Base-by-base conservation (phyloP, 2,329 filamentous ascomycete species). In the Sarocladium oryzae region DNA sequence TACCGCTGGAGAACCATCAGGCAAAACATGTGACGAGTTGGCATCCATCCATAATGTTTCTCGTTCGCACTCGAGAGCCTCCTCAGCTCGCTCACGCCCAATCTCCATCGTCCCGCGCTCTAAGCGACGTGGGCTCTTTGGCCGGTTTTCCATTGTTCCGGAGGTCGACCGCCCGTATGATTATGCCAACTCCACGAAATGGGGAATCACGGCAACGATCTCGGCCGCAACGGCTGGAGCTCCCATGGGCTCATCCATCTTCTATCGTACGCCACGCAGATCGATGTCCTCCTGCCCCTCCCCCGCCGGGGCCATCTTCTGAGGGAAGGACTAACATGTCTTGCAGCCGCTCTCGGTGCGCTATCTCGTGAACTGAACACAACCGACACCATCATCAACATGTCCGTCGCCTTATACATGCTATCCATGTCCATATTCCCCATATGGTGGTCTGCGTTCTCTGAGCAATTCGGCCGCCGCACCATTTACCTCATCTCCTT, bases 401-500 rank as follows among this genome's bases (percentile, higher is more conserved):
- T 93, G 52, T 85, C 85, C 0, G 79, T 93, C 1, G 85, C 88
- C 0, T 67, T 92, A 52, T 93, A 91, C 64, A 89, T 93, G 87
- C 73, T 93, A 4, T 73, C 79, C 58, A 89, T 93, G 87, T 81
- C 83, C 51, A 88, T 93, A 40, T 92, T 90, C 57, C 89, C 89
- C 0, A 74, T 95, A 1, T 93, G 88, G 88, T 93, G 87, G 87
- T 89, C 85, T 1, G 85, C 84, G 1, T 90, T 93, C 61, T 89
- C 85, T 8, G 89, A 93, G 59, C 74, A 73, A 1, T 67, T 81
- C 1, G 89, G 89, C 11, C 80, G 89, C 36, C 80, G 89, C 20
- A 84, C 82, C n/a, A 86, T 95, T 58, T 93, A 92, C 63, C 68
- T 95, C 28, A 68, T 79, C 30, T 90, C 86, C 0, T 93, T 93